A percentile compares a stretch with the other conserved stretches of the same genome.
Evolutionary conservation across 2,329 filamentous ascomycete genomes (phyloP).

Genomic region (Xylariaceae sp.): DNA sequence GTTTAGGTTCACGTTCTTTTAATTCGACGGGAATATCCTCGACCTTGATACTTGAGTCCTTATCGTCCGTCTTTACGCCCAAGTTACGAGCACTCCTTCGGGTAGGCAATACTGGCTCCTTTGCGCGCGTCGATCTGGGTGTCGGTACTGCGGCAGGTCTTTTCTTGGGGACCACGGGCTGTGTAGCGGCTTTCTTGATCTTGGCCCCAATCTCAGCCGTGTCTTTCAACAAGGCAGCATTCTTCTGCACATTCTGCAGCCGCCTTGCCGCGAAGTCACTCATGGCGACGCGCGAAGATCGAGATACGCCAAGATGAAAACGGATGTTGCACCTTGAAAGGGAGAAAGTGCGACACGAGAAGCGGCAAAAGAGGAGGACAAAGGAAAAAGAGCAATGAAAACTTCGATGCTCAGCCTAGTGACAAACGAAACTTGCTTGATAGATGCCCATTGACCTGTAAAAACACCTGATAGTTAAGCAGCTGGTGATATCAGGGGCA

Average conservation of each 20-base stretch:
- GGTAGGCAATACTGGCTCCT: constrained; percentile 42
- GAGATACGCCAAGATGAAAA: too few relatives aligned
- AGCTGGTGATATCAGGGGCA: neutral
- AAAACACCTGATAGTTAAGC: too few relatives aligned
- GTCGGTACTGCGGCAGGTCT: constrained; percentile 43
- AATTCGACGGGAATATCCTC: constrained; percentile 41
- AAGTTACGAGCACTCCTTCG: constrained; percentile 59
- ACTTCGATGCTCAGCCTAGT: too few relatives aligned
- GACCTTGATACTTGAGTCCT: constrained; percentile 46
- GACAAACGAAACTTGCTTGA: too few relatives aligned
- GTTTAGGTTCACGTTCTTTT: constrained; percentile 56
- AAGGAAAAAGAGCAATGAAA: too few relatives aligned
- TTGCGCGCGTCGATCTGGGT: constrained; percentile 39
- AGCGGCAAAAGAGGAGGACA: too few relatives aligned
- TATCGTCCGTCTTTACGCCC: constrained; percentile 49
- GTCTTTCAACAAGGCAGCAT: constrained; percentile 71
- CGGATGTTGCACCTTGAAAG: too few relatives aligned
- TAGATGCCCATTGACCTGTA: too few relatives aligned
- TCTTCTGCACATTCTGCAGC: constrained; percentile 84
- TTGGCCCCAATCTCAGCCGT: constrained; percentile 70
- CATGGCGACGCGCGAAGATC: constrained; percentile 34
- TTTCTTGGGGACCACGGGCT: constrained; percentile 39
- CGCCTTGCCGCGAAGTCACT: constrained; percentile 86
- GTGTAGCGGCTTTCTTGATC: constrained; percentile 57
- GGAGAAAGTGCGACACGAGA: too few relatives aligned